Evolutionary conservation across 2,329 filamentous ascomycete genomes (phyloP).

Genomic region (Fusarium penzigii): DNA sequence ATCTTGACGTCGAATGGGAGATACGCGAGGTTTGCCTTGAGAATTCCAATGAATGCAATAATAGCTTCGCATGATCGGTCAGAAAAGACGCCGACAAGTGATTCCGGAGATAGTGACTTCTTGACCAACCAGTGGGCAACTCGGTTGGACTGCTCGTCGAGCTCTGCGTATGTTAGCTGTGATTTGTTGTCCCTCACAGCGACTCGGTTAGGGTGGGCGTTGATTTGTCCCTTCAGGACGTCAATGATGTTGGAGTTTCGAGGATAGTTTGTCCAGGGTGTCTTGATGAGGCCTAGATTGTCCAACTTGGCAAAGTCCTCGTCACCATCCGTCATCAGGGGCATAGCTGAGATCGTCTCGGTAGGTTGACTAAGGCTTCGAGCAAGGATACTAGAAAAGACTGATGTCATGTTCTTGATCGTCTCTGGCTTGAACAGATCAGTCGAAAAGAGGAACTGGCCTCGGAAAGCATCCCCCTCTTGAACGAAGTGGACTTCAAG

Average conservation of each 20-base stretch:
- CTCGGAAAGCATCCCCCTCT: conserved; percentile 5
- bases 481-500: conserved; percentile 19
- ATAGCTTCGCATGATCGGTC: conserved; percentile 10
- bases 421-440: conserved; percentile 16
- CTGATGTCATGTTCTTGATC: conserved; percentile 10
- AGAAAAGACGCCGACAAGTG: conserved; percentile 9
- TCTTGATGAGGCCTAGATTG: conserved; percentile 15
- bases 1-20: conserved; percentile 17
- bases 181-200: background rate
- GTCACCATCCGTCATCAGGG: background rate
- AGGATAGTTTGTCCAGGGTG: conserved; percentile 10
- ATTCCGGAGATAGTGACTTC: background rate
- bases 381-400: conserved; percentile 13
- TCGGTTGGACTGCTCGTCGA: background rate
- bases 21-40: conserved; percentile 22
- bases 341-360: background rate
- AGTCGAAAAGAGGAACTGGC: conserved; percentile 10
- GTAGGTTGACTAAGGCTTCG: conserved; percentile 8
- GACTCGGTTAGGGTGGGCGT: background rate
- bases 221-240: background rate
- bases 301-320: conserved; percentile 5
- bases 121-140: background rate
- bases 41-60: conserved; percentile 10
- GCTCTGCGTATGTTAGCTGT: background rate
- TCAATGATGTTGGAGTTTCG: background rate